Percentiles rank a stretch among this genome's conserved stretches.
Evolutionary conservation across 1,284 basidiomycete genomes (phyloP).

Genomic region (Hortiboletus rubellus): DNA sequence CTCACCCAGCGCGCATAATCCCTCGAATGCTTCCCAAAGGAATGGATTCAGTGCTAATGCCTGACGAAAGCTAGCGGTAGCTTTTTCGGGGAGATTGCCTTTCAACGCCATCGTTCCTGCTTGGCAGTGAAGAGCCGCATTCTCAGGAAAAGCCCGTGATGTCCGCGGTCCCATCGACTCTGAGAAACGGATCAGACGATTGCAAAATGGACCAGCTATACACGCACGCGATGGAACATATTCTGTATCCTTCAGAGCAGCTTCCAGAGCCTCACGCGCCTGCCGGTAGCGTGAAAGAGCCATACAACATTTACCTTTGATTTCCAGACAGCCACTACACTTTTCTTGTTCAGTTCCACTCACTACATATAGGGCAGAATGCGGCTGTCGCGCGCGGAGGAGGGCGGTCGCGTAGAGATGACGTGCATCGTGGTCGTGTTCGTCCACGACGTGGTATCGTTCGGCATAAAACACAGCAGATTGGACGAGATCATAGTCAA

Average conservation of each 20-base stretch:
- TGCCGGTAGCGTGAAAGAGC: slow-evolving; percentile 68
- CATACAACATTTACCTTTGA: slow-evolving; percentile 77
- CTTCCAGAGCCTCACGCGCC: slow-evolving; percentile 69
- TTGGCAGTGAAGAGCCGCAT: slow-evolving; percentile 66
- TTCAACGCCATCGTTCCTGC: slow-evolving; percentile 70
- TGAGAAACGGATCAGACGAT: slow-evolving; percentile 31
- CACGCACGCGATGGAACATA: slow-evolving; percentile 58
- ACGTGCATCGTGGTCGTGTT: slow-evolving; percentile 74
- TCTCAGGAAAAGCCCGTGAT: slow-evolving; percentile 59
- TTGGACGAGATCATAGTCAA: slow-evolving; percentile 72
- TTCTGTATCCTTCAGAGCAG: slow-evolving; percentile 50
- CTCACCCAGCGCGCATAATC: slow-evolving; percentile 80
- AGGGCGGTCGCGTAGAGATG: slow-evolving; percentile 83
- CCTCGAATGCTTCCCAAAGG: slow-evolving; percentile 94
- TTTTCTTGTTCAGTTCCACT: slow-evolving; percentile 54
- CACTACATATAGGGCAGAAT: slow-evolving; percentile 75
- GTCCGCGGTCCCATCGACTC: slow-evolving; percentile 52
- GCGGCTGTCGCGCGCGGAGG: slow-evolving; percentile 70
- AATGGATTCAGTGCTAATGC: slow-evolving; percentile 78
- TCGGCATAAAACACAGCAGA: slow-evolving; percentile 83
- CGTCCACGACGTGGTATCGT: slow-evolving; percentile 68
- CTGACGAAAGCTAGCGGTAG: slow-evolving; percentile 67
- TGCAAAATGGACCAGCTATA: slow-evolving; percentile 11
- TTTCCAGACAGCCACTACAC: slow-evolving; percentile 76
- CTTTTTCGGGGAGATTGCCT: slow-evolving; percentile 73